These are phyloP conservation scores for Halophytophthora batemanensis DNA, from an alignment of 352 stramenopile genomes.

Conservation along the genomic window DNA sequence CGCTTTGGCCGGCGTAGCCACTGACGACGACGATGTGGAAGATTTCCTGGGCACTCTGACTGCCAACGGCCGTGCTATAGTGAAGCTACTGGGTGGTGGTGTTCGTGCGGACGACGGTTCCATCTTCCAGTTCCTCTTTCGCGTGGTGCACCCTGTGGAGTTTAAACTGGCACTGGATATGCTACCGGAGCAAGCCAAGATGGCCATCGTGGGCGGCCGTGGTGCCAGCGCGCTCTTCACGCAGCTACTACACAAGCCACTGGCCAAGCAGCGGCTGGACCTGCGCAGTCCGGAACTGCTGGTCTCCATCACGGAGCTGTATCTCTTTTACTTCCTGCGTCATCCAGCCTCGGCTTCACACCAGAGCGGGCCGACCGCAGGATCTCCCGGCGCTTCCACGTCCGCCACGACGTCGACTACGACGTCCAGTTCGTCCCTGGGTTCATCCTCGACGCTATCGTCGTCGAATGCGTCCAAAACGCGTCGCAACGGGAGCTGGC, in stretches of 20 bases:
- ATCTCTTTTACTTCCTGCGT: conserved; percentile 82
- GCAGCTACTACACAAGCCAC: conserved; percentile 78
- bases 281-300: conserved; percentile 72
- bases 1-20: conserved; percentile 29
- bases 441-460: conserved; percentile 47
- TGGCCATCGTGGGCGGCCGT: conserved; percentile 66
- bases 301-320: conserved; percentile 83
- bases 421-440: conserved; percentile 27
- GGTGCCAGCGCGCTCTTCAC: conserved; percentile 73
- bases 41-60: conserved; percentile 49
- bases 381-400: conserved; percentile 1
- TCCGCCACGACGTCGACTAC: conserved; percentile 11
- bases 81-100: conserved; percentile 55
- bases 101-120: conserved; percentile 67
- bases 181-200: conserved; percentile 79
- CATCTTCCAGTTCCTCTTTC: conserved; percentile 81
- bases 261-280: conserved; percentile 76
- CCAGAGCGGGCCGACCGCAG: conserved; percentile 33
- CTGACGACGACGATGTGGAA: conserved; percentile 58
- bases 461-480: conserved; percentile 49
- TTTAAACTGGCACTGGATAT: conserved; percentile 80
- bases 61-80: conserved; percentile 44
- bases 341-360: conserved; percentile 73
- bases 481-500: conserved; percentile 62
- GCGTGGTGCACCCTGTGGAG: conserved; percentile 68